Base-by-base conservation (phyloP, 768 basidiomycete species). In the Trametes maxima region DNA sequence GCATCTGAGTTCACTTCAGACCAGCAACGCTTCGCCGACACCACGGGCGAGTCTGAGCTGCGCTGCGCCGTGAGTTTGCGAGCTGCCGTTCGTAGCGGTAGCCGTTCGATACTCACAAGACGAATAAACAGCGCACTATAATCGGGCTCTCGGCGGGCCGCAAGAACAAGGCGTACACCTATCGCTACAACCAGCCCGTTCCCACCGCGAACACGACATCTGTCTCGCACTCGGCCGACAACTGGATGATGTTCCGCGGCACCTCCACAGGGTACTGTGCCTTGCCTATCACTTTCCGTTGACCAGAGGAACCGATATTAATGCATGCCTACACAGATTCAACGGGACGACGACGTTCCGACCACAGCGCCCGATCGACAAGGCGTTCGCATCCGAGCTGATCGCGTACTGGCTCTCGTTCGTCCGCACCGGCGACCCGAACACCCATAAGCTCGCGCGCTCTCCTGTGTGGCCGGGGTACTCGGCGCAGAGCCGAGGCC, bases 391-490 rank as follows among this genome's bases (percentile, higher is more conserved):
- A 0, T 70, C 77, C 37, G 88, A 88, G 69, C 73, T 85, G 33
- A 85, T 85, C 44, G 85, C 82, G 7, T 86, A 87, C 69, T 86
- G 85, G 84, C 72, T 87, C 6, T 88, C 85, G 2, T 87, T 88
- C 62, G 85, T 87, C 21, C 83, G 85, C 43, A 68, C 80, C 1
- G 78, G 78, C 1, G 71, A 86, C 67, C 85, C 84, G 0, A 87
- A 85, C 70, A 79, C 79, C 6, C 75, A 77, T 73, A 85, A 82
- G 67, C 77, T 86, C 1, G 63, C 75, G 0, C 73, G 78, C 36
- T 83, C 85, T 0, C 85, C 85, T 0, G 64, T 54, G 17, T 87
- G 87, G 85, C 62, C 77, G 35, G 62, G 47, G 40, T 85, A 80
- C 62, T 73, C 65, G 1, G 51, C 65, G 1, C 22, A 12, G 1